phyloP scores from a whole-genome alignment of 1,139 yeast genomes.

The Eremothecium cymbalariae region DNA sequence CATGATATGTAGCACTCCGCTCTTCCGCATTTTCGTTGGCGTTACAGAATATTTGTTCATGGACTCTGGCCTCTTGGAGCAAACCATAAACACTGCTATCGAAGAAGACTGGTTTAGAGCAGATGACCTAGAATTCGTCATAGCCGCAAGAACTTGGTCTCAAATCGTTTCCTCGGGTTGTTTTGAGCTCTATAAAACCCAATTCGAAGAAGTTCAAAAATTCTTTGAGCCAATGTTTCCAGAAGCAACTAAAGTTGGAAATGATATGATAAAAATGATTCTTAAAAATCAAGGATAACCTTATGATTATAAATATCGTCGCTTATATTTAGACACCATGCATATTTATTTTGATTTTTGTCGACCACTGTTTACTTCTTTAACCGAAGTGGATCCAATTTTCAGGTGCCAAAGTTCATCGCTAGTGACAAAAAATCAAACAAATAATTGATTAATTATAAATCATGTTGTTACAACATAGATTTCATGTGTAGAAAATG shows the following conservation, averaged over 20 bases:
- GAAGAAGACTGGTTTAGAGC: constrained; percentile 61
- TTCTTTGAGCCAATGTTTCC: constrained; percentile 82
- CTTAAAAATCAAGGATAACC: constrained; percentile 31
- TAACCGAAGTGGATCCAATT: no score
- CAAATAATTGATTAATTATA: no score
- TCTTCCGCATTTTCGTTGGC: constrained; percentile 85
- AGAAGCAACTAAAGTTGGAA: constrained; percentile 86
- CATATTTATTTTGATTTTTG: constrained; percentile 1
- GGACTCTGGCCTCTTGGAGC: constrained; percentile 71
- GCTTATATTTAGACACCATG: background rate
- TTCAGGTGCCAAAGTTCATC: no score
- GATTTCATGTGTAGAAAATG: no score
- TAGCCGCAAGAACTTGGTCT: constrained; percentile 82
- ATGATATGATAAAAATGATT: constrained; percentile 91
- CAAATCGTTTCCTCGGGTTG: constrained; percentile 70
- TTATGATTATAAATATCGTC: no score
- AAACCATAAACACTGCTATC: constrained; percentile 66
- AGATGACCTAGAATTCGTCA: constrained; percentile 79
- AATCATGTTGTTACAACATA: no score
- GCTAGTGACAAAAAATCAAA: no score
- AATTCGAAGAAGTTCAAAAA: constrained; percentile 69
- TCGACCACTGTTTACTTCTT: no score
- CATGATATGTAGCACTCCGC: constrained; percentile 91
- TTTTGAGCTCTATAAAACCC: constrained; percentile 59
- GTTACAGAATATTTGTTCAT: constrained; percentile 89